phyloP scores from a whole-genome alignment of 257 asterid species.

The Capsicum pubescens region DNA sequence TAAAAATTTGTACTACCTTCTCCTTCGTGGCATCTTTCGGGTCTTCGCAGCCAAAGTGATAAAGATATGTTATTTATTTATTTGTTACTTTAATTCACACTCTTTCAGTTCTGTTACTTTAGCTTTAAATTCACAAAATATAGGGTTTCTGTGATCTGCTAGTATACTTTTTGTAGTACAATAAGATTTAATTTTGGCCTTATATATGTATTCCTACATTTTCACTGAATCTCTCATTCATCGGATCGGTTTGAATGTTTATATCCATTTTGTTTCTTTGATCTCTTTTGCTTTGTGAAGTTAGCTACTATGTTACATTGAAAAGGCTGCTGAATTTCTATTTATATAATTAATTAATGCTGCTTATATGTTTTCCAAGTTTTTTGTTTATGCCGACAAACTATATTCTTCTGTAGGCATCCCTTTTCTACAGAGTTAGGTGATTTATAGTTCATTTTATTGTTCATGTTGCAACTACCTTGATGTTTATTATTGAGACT shows the following conservation, averaged over 20 bases:
- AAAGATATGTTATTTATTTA: conserved; percentile 52
- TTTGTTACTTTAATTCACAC: conserved; percentile 28
- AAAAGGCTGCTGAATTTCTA: background rate
- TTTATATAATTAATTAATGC: background rate
- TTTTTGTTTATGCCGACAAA: background rate
- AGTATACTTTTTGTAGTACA: conserved; percentile 21
- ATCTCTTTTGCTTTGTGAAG: background rate
- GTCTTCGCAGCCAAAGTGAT: conserved; percentile 46
- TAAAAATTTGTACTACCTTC: conserved; percentile 34
- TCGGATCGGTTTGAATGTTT: background rate
- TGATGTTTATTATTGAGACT: background rate
- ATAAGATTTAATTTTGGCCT: background rate
- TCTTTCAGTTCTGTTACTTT: conserved; percentile 33
- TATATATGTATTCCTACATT: background rate
- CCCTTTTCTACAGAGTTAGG: background rate
- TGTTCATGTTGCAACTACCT: background rate
- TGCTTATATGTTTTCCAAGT: background rate
- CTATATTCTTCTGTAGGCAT: background rate
- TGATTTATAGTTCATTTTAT: no score
- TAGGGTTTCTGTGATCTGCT: conserved; percentile 45
- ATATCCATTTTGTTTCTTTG: background rate
- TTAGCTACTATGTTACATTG: background rate
- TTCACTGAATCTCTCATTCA: conserved; percentile 22
- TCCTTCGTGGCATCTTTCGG: conserved; percentile 56
- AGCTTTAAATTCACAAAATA: conserved; percentile 54